Evolutionary conservation across 2,329 filamentous ascomycete species (phyloP).

Genomic region (Tolypocladium album): DNA sequence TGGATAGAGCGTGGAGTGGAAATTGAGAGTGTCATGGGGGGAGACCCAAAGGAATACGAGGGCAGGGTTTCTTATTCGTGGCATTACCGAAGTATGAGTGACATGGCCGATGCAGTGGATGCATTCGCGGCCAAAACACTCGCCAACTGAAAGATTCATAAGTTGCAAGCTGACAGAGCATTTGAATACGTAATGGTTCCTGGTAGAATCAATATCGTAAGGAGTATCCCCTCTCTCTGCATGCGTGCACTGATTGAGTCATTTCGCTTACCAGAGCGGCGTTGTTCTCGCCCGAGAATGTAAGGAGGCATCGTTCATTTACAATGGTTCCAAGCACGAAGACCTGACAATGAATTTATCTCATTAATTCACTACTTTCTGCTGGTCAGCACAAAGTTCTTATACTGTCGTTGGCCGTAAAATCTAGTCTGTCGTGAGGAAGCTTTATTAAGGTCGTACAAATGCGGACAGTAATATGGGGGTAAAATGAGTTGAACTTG

Average conservation of each 20-base stretch:
- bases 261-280: not conserved
- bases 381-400: not conserved
- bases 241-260: not conserved
- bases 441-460: not conserved
- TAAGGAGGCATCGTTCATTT: not conserved
- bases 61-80: conserved; percentile 28
- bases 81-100: conserved; percentile 45
- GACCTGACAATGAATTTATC: no score
- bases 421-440: not conserved
- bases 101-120: conserved; percentile 49
- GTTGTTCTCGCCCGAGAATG: not conserved
- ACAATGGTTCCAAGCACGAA: not conserved
- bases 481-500: not conserved
- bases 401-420: not conserved
- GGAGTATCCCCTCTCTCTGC: not conserved
- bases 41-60: conserved; percentile 19
- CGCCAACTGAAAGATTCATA: not conserved
- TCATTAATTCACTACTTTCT: no score
- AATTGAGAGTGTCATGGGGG: conserved; percentile 12
- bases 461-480: not conserved
- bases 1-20: conserved; percentile 53
- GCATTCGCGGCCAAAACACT: conserved; percentile 1
- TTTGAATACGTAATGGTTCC: not conserved
- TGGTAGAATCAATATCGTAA: not conserved
- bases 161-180: not conserved